phyloP scores from a whole-genome alignment of 768 basidiomycete species.

The Trametes meyenii region DNA sequence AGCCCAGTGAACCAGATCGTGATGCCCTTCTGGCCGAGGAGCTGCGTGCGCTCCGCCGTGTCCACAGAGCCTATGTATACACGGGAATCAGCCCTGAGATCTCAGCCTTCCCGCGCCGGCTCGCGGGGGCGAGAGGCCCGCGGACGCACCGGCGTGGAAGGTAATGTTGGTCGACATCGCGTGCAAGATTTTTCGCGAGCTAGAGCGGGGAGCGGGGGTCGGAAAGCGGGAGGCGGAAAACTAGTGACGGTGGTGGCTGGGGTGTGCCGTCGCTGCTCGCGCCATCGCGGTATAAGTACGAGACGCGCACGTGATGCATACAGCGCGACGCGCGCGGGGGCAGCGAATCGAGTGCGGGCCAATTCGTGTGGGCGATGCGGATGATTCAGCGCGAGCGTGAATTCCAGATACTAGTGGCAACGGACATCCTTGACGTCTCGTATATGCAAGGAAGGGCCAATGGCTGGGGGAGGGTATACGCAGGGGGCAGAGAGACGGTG shows the following conservation, averaged over 20 bases:
- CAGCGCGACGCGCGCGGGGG: slow-evolving; percentile 2
- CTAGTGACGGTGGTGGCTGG: not conserved
- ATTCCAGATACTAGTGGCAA: slow-evolving; percentile 16
- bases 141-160: slow-evolving; percentile 62
- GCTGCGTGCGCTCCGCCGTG: slow-evolving; percentile 61
- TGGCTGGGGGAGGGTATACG: slow-evolving; percentile 13
- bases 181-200: not conserved
- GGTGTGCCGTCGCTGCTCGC: slow-evolving; percentile 14
- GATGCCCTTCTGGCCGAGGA: slow-evolving; percentile 80
- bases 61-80: slow-evolving; percentile 65
- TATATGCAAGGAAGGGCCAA: not conserved
- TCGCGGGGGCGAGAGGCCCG: not conserved
- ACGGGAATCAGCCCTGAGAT: not conserved
- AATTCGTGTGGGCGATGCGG: slow-evolving; percentile 17
- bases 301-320: slow-evolving; percentile 23
- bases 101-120: not conserved
- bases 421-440: not conserved
- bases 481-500: not conserved
- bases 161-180: slow-evolving; percentile 51
- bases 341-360: slow-evolving; percentile 19
- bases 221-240: not conserved
- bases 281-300: slow-evolving; percentile 32
- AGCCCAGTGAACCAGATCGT: slow-evolving; percentile 98
- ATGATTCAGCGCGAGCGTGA: slow-evolving; percentile 22
- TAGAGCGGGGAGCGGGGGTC: not conserved